Base-by-base conservation (phyloP, 2,329 filamentous ascomycete genomes). In the Aspergillus sp. region DNA sequence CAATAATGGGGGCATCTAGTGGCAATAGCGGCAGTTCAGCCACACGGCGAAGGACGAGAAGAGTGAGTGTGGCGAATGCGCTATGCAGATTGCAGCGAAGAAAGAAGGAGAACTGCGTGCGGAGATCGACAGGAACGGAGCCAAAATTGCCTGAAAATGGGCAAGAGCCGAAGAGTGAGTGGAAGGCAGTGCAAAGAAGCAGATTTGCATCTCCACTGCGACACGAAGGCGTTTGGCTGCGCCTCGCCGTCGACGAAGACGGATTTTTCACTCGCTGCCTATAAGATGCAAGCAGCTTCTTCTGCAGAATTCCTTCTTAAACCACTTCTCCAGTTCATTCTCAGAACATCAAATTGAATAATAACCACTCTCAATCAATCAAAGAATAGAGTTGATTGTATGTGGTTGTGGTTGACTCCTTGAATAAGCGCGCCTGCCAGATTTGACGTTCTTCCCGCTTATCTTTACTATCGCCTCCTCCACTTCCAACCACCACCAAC, bases 161-260 rank as follows among this genome's bases (percentile, higher is more conserved):
- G 45, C 21, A 25, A 48, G 25, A 36, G 9, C 25, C 23, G 47
- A 49, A 10, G 28, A 19, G n/a, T 49, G 21, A n/a, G 13, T 15
- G 25, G 30, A 61, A 49, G 61, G 62, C 62, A 62, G 62, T 64
- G 62, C 62, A 49, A 30, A 10, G 38, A 38, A 38, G 21, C 17
- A 50, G 45, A 9, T 23, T 13, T n/a, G 39, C 38, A 50, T 51
- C 43, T 49, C 61, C 59, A 55, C 52, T 25, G 15, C 23, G 51
- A 47, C 30, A 23, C 23, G 39, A 48, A 38, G 36, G 57, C 53
- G 39, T 10, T 21, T 21, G 49, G 60, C 60, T 62, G 60, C 60
- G 60, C 60, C 60, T 60, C 60, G 32, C 45, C 38, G 30, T 45
- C 47, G 53, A 60, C 54, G 49, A 59, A 54, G 21, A 39, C 60